Evolutionary conservation across 768 basidiomycete species (phyloP).

Genomic region (Floccularia luteovirens): DNA sequence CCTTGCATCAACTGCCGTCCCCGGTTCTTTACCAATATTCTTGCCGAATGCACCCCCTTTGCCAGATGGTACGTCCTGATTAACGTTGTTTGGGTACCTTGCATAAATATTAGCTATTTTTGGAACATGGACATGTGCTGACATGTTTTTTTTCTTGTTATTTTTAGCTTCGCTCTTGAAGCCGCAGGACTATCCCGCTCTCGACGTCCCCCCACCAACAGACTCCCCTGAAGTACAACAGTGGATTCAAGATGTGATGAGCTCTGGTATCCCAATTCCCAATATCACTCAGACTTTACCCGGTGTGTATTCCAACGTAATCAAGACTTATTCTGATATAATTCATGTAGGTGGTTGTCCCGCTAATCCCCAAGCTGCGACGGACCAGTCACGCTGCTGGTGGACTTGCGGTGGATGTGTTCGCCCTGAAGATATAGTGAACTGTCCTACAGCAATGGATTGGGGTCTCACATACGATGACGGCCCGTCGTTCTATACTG

Average conservation of each 20-base stretch:
- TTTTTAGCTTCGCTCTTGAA: conserved; percentile 30
- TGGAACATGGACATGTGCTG: no score
- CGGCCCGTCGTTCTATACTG: conserved; percentile 74
- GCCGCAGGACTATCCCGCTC: conserved; percentile 53
- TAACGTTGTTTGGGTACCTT: not conserved
- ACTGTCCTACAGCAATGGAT: conserved; percentile 61
- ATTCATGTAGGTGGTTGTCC: conserved; percentile 46
- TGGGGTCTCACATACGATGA: conserved; percentile 66
- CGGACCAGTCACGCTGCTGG: conserved; percentile 59
- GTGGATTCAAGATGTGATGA: conserved; percentile 60
- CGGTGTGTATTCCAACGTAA: conserved; percentile 26
- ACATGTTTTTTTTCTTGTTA: conserved; percentile 1
- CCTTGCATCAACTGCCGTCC: conserved; percentile 35
- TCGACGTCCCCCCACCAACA: conserved; percentile 55
- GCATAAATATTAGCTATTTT: no score
- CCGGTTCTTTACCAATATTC: conserved; percentile 43
- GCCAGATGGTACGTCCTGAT: conserved; percentile 34
- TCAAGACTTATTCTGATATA: not conserved
- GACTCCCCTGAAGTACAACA: conserved; percentile 57
- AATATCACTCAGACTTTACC: conserved; percentile 32
- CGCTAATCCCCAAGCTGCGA: conserved; percentile 47
- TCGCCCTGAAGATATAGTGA: conserved; percentile 56
- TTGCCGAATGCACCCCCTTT: conserved; percentile 53
- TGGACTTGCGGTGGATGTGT: conserved; percentile 77
- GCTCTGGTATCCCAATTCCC: conserved; percentile 54